Base-by-base conservation (phyloP, 352 stramenopile genomes). In the Nothophytophthora sp. region DNA sequence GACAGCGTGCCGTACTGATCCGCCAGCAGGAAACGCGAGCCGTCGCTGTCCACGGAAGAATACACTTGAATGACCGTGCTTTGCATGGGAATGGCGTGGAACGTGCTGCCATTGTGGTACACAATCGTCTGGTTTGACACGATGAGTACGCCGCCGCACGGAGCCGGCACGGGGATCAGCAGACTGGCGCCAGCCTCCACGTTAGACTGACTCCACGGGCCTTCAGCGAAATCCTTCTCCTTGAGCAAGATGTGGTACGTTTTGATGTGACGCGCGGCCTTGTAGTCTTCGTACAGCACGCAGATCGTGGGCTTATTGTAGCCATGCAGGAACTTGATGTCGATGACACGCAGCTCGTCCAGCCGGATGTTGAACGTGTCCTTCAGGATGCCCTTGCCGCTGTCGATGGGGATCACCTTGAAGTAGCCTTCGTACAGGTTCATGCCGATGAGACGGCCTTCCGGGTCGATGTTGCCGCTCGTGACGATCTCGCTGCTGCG, bases 341-440 rank as follows among this genome's bases (percentile, higher is more conserved):
- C 92, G 47, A 97, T 90, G 41, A 98, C 88, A 34, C 92, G 76
- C 25, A 97, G 66, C 67, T 97, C 92, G 59, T 97, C 91, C 50
- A 98, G 68, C 3, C 88, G 90, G 36, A 98, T 95, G 64, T 97
- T 97, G 67, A 97, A 97, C 30, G 84, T 82, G 30, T 96, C 86
- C 34, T 81, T 81, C 11, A 96, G 69, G 24, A 86, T 74, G 11
- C 86, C 85, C 49, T 85, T 88, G 51, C 63, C 60, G 33, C 63
- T 73, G 55, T 97, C 86, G 54, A 97, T 94, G 35, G 86, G 86
- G 46, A 94, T 92, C 12, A 96, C 79, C 51, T 96, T 96, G 46
- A 96, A 96, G 61, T 96, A 94, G 8, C 86, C 83, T 63, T 97
- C 88, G 65, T 96, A 96, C 33, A 97, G 53, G 60, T 96, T 94